These are phyloP conservation scores for Aphanomyces stellatus DNA, from an alignment of 352 stramenopile genomes.

Conservation along the genomic window DNA sequence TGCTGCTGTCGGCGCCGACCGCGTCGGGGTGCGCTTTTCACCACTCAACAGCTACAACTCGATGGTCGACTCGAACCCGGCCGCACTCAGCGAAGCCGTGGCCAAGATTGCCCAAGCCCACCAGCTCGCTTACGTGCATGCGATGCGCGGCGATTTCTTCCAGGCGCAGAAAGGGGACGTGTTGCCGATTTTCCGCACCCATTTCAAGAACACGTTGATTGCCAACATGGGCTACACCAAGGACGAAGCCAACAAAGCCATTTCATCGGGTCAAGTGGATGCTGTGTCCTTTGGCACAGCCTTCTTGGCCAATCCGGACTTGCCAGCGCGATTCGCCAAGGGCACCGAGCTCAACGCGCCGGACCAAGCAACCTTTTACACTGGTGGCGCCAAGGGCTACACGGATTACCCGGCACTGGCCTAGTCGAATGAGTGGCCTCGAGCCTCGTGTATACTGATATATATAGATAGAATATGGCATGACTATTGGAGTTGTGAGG, in stretches of 20 bases:
- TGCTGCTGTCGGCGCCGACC: neutral
- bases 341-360: neutral
- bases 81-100: conserved; percentile 19
- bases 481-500: too few species aligned
- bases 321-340: conserved; percentile 30
- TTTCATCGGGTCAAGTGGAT: conserved; percentile 27
- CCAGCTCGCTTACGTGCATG: conserved; percentile 22
- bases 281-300: conserved; percentile 30
- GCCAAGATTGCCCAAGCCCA: conserved; percentile 13
- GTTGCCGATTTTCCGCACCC: conserved; percentile 20
- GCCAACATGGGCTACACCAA: conserved; percentile 24
- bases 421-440: neutral
- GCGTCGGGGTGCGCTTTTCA: conserved; percentile 18
- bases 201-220: conserved; percentile 25
- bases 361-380: neutral
- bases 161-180: conserved; percentile 14
- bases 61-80: conserved; percentile 21
- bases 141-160: conserved; percentile 22
- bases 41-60: conserved; percentile 7
- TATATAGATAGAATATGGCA: too few species aligned
- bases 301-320: conserved; percentile 41
- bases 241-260: conserved; percentile 22
- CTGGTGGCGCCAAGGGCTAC: neutral
- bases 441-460: too few species aligned
- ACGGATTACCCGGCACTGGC: neutral